Percentiles rank a stretch among this genome's conserved stretches.
These are phyloP conservation scores for Pythium coloratum DNA, from an alignment of 352 stramenopile species.

Conservation along the genomic window DNA sequence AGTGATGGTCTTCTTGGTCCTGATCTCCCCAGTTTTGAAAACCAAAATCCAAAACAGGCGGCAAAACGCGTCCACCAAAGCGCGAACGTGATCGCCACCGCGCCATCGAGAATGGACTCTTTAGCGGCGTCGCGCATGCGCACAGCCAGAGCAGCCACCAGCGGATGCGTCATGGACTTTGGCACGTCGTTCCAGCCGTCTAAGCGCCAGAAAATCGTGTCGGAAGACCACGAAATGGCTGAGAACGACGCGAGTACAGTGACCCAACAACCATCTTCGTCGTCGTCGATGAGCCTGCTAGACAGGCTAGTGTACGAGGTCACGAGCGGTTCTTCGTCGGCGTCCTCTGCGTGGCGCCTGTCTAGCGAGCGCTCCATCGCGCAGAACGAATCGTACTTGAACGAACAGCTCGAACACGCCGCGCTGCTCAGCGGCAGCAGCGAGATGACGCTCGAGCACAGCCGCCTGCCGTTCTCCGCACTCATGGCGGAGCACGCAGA, in stretches of 20 bases:
- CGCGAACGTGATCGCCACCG: background rate
- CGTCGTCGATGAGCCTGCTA: slow-evolving; percentile 8
- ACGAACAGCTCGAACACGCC: slow-evolving; percentile 64
- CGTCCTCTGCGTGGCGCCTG: slow-evolving; percentile 41
- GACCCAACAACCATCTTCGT: background rate
- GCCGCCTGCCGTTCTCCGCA: slow-evolving; percentile 21
- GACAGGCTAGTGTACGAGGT: slow-evolving; percentile 21
- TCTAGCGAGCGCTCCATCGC: slow-evolving; percentile 40
- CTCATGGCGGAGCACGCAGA: slow-evolving; percentile 23
- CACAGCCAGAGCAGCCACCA: slow-evolving; percentile 10
- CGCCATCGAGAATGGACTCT: slow-evolving; percentile 7
- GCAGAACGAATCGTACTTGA: slow-evolving; percentile 54
- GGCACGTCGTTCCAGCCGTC: slow-evolving; percentile 19
- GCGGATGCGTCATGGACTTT: background rate
- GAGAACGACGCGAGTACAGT: background rate
- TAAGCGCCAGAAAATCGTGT: slow-evolving; percentile 18
- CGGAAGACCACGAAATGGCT: slow-evolving; percentile 8
- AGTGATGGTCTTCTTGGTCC: slow-evolving; percentile 8
- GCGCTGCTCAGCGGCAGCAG: slow-evolving; percentile 23
- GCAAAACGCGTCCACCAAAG: slow-evolving; percentile 4
- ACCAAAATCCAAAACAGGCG: slow-evolving; percentile 9
- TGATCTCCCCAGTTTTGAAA: slow-evolving; percentile 9
- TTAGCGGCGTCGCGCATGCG: slow-evolving; percentile 14
- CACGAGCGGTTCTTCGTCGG: background rate
- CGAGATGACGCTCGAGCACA: slow-evolving; percentile 21